A percentile compares a stretch with the other conserved stretches of the same genome.
These are phyloP conservation scores for Eucalyptus sp. DNA, from an alignment of 345 rosid genomes.

Conservation along the genomic window DNA sequence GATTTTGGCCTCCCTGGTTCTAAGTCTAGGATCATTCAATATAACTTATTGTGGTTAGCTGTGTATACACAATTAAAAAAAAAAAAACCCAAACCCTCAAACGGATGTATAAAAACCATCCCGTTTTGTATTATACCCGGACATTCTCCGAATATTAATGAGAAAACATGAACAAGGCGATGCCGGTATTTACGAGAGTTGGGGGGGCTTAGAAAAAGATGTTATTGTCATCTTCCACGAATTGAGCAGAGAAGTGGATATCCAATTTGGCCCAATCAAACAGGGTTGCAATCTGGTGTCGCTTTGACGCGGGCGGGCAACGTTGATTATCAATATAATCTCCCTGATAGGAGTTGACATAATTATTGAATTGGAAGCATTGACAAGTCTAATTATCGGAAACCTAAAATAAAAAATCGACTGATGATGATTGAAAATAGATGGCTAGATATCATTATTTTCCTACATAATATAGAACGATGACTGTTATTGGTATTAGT, in stretches of 20 bases:
- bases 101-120: background rate
- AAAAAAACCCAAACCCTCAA: background rate
- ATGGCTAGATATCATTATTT: background rate
- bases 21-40: background rate
- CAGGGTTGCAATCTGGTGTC: background rate
- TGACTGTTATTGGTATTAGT: accelerated
- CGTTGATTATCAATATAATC: background rate
- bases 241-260: background rate
- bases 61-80: background rate
- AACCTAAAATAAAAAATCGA: background rate
- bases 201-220: background rate
- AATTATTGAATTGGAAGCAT: background rate
- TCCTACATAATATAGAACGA: background rate
- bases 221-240: background rate
- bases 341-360: no score
- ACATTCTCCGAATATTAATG: background rate
- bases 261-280: background rate
- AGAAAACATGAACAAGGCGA: background rate
- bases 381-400: background rate
- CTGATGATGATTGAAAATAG: background rate
- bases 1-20: no score
- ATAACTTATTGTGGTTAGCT: no score
- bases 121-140: background rate
- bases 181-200: background rate
- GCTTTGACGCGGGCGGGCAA: background rate